A percentile compares a stretch with the other conserved stretches of the same genome.
Evolutionary conservation across 2,329 filamentous ascomycete species (phyloP).

Genomic region (Talaromyces sp.): DNA sequence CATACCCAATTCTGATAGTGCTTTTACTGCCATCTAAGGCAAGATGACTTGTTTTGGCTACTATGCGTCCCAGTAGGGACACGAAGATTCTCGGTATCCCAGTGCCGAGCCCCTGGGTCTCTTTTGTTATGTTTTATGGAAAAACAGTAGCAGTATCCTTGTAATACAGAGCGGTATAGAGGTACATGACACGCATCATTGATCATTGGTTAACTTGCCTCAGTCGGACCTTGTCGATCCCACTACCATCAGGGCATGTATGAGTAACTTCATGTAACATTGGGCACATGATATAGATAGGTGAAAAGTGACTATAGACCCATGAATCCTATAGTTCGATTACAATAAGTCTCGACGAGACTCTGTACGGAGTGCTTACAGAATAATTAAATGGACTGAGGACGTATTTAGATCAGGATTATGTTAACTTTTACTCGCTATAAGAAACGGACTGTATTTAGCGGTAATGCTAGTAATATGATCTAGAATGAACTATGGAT

Average conservation of each 20-base stretch:
- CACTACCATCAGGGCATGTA: neutral
- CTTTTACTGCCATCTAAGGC: neutral
- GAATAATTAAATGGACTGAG: neutral
- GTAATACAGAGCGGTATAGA: neutral
- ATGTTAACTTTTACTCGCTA: neutral
- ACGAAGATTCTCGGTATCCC: neutral
- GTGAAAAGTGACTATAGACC: neutral
- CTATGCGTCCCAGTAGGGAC: neutral
- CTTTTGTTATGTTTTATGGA: neutral
- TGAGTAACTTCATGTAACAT: neutral
- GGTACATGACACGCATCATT: neutral
- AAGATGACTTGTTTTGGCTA: neutral
- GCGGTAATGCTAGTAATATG: neutral
- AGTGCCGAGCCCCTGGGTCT: neutral
- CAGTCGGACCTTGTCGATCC: neutral
- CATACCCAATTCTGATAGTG: neutral
- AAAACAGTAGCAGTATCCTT: neutral
- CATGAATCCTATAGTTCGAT: neutral
- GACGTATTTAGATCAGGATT: neutral
- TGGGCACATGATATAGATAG: neutral
- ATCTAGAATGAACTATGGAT: neutral
- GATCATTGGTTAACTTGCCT: neutral
- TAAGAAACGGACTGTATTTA: neutral
- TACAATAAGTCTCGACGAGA: neutral
- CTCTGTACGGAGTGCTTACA: neutral